These are phyloP conservation scores for Heracleum sosnowskyi DNA, from an alignment of 129 eudicot species.

Conservation along the genomic window DNA sequence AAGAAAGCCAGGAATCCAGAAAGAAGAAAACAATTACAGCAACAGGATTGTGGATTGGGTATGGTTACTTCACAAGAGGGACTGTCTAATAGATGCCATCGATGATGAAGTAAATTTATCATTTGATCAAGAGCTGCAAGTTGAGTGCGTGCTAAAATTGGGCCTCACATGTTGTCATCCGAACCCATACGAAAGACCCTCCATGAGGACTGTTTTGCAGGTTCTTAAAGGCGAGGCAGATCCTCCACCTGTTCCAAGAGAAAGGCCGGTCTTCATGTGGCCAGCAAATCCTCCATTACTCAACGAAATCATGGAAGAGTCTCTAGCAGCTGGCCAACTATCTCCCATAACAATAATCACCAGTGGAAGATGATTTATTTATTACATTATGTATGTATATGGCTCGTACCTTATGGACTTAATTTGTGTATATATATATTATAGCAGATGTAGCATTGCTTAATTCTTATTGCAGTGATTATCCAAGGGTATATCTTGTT, in stretches of 20 bases:
- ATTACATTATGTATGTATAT: background rate
- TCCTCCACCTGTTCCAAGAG: slow-evolving; percentile 10
- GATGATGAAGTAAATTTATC: slow-evolving; percentile 5
- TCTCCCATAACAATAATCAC: slow-evolving; percentile 6
- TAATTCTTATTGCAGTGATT: background rate
- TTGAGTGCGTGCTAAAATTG: slow-evolving; percentile 14
- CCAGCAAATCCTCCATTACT: background rate
- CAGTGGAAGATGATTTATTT: slow-evolving; percentile 8
- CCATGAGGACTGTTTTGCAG: slow-evolving; percentile 7
- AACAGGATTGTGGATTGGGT: slow-evolving; percentile 21
- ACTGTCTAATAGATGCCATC: slow-evolving; percentile 11
- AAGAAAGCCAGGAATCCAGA: slow-evolving; percentile 11
- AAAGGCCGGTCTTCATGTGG: slow-evolving; percentile 17
- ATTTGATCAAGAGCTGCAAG: slow-evolving; percentile 5
- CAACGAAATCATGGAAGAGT: background rate
- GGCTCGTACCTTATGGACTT: background rate
- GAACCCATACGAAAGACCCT: slow-evolving; percentile 21
- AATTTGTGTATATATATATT: background rate
- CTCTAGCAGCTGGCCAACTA: slow-evolving; percentile 7
- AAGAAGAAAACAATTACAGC: background rate
- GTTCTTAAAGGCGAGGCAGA: slow-evolving; percentile 12
- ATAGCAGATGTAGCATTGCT: background rate
- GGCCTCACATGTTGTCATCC: slow-evolving; percentile 30
- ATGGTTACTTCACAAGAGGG: slow-evolving; percentile 18
- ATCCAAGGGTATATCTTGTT: background rate